These are phyloP conservation scores for Picochlorum sp. DNA, from an alignment of 139 green algal genomes.

Conservation along the genomic window DNA sequence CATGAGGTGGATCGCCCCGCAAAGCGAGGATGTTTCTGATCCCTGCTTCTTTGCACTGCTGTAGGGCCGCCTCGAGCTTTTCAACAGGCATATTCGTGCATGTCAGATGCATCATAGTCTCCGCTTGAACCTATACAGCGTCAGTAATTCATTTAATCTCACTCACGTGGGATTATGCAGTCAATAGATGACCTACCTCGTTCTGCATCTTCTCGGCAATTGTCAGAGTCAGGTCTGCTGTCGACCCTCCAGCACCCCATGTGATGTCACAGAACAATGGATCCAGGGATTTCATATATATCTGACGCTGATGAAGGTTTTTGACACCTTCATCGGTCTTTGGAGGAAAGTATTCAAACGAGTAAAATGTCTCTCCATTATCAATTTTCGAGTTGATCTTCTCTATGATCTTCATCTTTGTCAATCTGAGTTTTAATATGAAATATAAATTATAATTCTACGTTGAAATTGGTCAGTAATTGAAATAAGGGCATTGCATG, in stretches of 20 bases:
- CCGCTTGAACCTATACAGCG: conserved; percentile 72
- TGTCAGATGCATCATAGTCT: conserved; percentile 99
- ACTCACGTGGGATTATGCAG: background rate
- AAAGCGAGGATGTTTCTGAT: conserved; percentile 94
- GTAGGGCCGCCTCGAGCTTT: conserved; percentile 75
- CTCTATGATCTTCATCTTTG: conserved; percentile 81
- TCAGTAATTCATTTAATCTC: conserved; percentile 1
- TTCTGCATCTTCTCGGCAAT: conserved; percentile 94
- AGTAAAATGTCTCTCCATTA: conserved; percentile 74
- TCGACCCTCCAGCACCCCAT: conserved; percentile 93
- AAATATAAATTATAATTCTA: background rate
- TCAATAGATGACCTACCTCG: conserved; percentile 39
- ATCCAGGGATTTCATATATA: conserved; percentile 71
- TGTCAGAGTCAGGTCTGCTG: conserved; percentile 89
- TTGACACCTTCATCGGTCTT: conserved; percentile 89
- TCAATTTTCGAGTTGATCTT: conserved; percentile 71
- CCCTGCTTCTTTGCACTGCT: conserved; percentile 69
- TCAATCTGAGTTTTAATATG: background rate
- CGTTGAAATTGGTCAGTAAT: too few relatives aligned
- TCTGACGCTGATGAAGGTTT: conserved; percentile 86
- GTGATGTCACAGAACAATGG: conserved; percentile 97
- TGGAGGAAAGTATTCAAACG: conserved; percentile 96
- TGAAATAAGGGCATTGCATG: too few relatives aligned
- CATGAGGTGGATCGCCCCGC: conserved; percentile 87
- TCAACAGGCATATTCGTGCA: conserved; percentile 97